Evolutionary conservation across 2,329 filamentous ascomycete genomes (phyloP), one percentile per base, ranked within the genome.

Genomic region (Talaromyces sp.): DNA sequence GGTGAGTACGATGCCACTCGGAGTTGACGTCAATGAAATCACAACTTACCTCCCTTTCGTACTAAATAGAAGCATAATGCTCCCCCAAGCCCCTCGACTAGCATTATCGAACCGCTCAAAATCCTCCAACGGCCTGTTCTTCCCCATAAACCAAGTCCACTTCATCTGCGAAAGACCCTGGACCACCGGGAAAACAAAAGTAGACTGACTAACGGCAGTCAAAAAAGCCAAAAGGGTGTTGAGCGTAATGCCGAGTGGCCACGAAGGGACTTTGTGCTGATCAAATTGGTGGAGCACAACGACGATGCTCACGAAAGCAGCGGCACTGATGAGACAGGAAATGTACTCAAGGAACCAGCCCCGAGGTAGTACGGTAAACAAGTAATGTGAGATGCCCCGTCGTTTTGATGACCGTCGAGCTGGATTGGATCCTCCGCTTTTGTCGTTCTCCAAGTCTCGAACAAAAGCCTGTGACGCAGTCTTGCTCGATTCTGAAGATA

Each of bases 31-130:
- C 42, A 46, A 46, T n/a, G 33, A 40, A 18, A 31, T 33, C 31
- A 48, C 40, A 18, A 37, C 61, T 37, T 35, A 63, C 62, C 62
- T 60, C 52, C 62, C 58, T 21, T 57, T 63, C 31, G 40, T 59
- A 28, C 50, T 52, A 23, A 60, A 60, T 9, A 56, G 9, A 46
- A 63, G 62, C 31, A 60, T 7, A 35, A 60, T 55, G 5, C 50
- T 56, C 5, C 62, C 62, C 62, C 57, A 56, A 35, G 58, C 48
- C 14, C 58, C 62, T 57, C 57, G 48, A 50, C 56, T 60, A 4
- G 48, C 28, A 18, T 28, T 52, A 39, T 60, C 58, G 37, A 60
- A 63, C 12, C 1, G 16, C 5, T 63, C 50, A 33, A 63, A 63
- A 48, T 63, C 57, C 11, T 8, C 33, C 12, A 63, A 12, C n/a